A percentile compares a stretch with the other conserved stretches of the same genome.
phyloP scores from a whole-genome alignment of 371 early-diverging fungal species.

The Mortierella sp. region DNA sequence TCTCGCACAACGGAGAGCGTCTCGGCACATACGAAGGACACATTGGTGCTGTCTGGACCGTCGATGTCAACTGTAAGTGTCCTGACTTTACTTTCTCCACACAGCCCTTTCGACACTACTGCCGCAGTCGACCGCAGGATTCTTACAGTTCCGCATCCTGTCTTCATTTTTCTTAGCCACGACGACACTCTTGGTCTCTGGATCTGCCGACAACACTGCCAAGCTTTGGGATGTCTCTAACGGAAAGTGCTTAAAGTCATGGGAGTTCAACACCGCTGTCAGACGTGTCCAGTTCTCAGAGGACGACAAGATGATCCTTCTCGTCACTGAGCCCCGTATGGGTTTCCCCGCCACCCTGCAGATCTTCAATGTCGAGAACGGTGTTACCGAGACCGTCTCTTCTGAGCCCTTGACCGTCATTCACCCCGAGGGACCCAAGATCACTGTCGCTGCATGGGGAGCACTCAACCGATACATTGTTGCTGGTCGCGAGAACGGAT shows the following conservation, averaged over 20 bases:
- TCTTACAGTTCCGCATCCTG: not conserved
- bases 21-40: constrained; percentile 97
- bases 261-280: constrained; percentile 93
- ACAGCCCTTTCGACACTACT: too few relatives aligned
- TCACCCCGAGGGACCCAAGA: constrained; percentile 79
- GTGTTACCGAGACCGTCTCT: constrained; percentile 66
- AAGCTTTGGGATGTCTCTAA: constrained; percentile 97
- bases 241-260: constrained; percentile 90
- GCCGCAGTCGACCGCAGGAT: too few relatives aligned
- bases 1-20: constrained; percentile 97
- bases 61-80: constrained; percentile 86
- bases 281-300: constrained; percentile 93
- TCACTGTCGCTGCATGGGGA: constrained; percentile 95
- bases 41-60: constrained; percentile 94
- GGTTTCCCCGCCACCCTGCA: constrained; percentile 88
- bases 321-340: constrained; percentile 98
- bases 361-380: constrained; percentile 80
- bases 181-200: constrained; percentile 88
- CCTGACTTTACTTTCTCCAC: not conserved
- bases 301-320: constrained; percentile 87
- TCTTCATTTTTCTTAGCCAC: constrained; percentile 51
- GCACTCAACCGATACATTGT: constrained; percentile 91
- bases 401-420: constrained; percentile 79
- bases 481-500: constrained; percentile 94
- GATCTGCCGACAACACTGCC: constrained; percentile 94